A percentile compares a stretch with the other conserved stretches of the same genome.
Evolutionary conservation across 495 filamentous ascomycete species (phyloP).

Genomic region (Stereocaulon alpinum): DNA sequence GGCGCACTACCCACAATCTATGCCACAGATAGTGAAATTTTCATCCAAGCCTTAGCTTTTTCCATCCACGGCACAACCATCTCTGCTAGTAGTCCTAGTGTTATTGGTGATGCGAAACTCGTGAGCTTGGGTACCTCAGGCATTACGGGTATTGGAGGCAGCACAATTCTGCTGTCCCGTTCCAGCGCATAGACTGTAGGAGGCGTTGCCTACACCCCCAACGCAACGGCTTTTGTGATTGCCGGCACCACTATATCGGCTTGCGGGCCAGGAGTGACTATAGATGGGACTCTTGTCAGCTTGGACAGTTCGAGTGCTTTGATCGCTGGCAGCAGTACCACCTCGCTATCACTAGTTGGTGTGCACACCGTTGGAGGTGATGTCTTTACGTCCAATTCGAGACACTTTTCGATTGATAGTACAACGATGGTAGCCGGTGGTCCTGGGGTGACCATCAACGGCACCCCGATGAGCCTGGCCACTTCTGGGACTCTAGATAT

Average conservation of each 20-base stretch:
- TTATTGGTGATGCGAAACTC: too few relatives aligned
- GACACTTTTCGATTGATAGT: neutral
- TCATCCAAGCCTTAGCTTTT: too few relatives aligned
- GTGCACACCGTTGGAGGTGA: neutral
- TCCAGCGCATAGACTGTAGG: too few relatives aligned
- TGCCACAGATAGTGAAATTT: too few relatives aligned
- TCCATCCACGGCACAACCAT: too few relatives aligned
- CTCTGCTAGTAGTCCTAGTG: too few relatives aligned
- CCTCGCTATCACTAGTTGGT: neutral
- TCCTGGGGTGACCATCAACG: neutral
- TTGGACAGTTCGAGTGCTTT: neutral
- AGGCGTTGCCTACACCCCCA: neutral
- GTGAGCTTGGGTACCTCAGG: too few relatives aligned
- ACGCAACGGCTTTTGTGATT: neutral
- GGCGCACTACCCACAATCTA: too few relatives aligned
- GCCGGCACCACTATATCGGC: neutral
- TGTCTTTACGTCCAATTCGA: neutral
- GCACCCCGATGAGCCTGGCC: neutral
- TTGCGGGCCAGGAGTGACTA: neutral
- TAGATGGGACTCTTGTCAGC: neutral
- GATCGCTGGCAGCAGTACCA: neutral
- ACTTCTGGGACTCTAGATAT: neutral
- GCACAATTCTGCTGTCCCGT: too few relatives aligned
- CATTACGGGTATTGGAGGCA: too few relatives aligned
- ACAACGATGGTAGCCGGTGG: neutral